A percentile compares a stretch with the other conserved stretches of the same genome.
Conservation (phyloP, 2,329 filamentous ascomycete species). For the Geosmithia putterillii region DNA sequence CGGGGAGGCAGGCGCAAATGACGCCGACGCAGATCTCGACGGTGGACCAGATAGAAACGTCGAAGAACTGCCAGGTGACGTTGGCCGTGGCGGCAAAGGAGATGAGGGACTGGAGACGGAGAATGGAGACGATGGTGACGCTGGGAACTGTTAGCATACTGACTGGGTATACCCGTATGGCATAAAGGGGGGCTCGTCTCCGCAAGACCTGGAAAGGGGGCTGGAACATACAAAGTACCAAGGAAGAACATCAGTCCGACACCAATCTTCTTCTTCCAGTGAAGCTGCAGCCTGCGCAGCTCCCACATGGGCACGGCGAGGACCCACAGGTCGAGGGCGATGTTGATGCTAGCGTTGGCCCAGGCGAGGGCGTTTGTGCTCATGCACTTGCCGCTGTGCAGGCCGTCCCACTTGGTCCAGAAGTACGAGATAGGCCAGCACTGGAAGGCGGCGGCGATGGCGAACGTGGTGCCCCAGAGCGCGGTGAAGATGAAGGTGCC, state of each 20-base stretch:
- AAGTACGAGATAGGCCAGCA: conserved; percentile 33
- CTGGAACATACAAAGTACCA: conserved; percentile 20
- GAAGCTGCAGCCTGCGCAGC: conserved; percentile 21
- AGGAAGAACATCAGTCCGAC: conserved; percentile 31
- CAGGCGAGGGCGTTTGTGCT: conserved; percentile 30
- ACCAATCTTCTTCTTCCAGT: conserved; percentile 29
- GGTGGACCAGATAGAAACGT: conserved; percentile 9
- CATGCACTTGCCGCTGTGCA: conserved; percentile 29
- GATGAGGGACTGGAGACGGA: conserved; percentile 8
- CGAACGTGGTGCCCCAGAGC: conserved; percentile 21
- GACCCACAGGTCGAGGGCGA: conserved; percentile 34
- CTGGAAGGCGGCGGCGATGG: conserved; percentile 27
- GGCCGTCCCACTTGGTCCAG: conserved; percentile 38
- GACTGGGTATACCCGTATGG: neutral
- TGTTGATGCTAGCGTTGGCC: conserved; percentile 33
- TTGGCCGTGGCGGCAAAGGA: conserved; percentile 4
- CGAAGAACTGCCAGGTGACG: conserved; percentile 8
- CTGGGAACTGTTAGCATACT: conserved; percentile 2
- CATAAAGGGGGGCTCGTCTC: too few relatives aligned
- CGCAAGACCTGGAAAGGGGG: too few relatives aligned
- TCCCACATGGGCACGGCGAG: conserved; percentile 31
- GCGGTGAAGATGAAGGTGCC: conserved; percentile 21
- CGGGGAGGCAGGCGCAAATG: conserved; percentile 12
- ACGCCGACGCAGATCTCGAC: conserved; percentile 12
- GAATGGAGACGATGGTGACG: conserved; percentile 11